These are phyloP conservation scores for Exophiala dermatitidis DNA, from an alignment of 2,329 filamentous ascomycete genomes.

Conservation along the genomic window DNA sequence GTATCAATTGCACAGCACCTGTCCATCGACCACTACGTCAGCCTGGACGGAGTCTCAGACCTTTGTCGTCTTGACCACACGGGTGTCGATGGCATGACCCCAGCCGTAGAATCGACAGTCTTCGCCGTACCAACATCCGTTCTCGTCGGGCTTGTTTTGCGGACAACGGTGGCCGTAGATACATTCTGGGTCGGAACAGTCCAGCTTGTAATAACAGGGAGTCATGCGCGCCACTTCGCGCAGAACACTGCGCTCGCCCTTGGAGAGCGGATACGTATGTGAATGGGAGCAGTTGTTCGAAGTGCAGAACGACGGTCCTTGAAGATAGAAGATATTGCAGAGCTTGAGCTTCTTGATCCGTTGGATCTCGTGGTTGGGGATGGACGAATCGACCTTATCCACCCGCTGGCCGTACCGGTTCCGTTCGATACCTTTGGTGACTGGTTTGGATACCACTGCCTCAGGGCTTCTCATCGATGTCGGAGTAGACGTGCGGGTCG, in stretches of 20 bases:
- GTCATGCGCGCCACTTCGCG: constrained; percentile 56
- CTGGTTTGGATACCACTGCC: constrained; percentile 34
- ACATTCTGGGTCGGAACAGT: constrained; percentile 53
- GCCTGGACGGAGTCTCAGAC: constrained; percentile 28
- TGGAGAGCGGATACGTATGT: constrained; percentile 48
- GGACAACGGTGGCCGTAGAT: constrained; percentile 60
- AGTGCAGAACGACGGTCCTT: constrained; percentile 47
- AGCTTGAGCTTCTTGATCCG: constrained; percentile 56
- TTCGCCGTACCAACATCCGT: constrained; percentile 52
- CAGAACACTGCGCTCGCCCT: constrained; percentile 48
- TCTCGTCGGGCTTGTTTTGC: constrained; percentile 45
- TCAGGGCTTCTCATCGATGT: constrained; percentile 36
- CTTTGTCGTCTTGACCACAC: constrained; percentile 48
- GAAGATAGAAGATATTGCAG: constrained; percentile 56
- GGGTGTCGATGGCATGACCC: constrained; percentile 53
- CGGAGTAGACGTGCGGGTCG: constrained; percentile 27
- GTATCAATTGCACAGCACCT: no score
- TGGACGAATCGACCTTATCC: constrained; percentile 46
- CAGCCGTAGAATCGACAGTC: constrained; percentile 52
- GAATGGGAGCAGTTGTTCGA: constrained; percentile 52
- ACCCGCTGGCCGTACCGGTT: constrained; percentile 56
- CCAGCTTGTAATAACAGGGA: constrained; percentile 51
- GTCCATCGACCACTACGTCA: no score
- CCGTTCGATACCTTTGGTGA: constrained; percentile 42
- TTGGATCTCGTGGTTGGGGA: constrained; percentile 49